phyloP scores from a whole-genome alignment of 805 yeast species.

The Candida michaelii region DNA sequence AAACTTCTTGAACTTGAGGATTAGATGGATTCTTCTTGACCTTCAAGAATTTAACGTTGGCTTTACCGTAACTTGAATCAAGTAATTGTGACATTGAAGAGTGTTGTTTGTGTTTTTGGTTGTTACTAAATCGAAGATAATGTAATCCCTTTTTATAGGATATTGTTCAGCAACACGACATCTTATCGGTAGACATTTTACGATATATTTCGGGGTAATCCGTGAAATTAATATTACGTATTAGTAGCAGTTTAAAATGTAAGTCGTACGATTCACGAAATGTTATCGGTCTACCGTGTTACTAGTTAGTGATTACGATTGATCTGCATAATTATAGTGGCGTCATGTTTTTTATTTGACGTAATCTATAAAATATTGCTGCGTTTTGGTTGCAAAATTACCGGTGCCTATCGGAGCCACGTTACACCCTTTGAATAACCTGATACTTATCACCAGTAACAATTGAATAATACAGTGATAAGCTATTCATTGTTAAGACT shows the following conservation, averaged over 20 bases:
- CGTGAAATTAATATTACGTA: neutral
- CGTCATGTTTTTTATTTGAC: no score
- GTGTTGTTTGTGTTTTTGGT: neutral
- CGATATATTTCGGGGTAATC: neutral
- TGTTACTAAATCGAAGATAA: neutral
- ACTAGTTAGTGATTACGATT: no score
- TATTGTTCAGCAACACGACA: constrained; percentile 2
- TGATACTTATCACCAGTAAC: no score
- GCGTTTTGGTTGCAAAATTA: neutral
- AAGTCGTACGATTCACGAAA: neutral
- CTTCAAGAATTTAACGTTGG: constrained; percentile 87
- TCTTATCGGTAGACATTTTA: constrained; percentile 2
- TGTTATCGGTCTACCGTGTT: neutral
- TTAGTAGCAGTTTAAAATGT: neutral
- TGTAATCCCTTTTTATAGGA: constrained; percentile 4
- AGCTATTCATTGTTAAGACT: no score
- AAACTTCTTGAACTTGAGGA: constrained; percentile 74
- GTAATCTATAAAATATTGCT: neutral
- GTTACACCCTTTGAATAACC: no score
- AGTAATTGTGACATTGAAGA: constrained; percentile 21
- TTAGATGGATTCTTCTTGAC: constrained; percentile 75
- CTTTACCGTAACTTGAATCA: constrained; percentile 82
- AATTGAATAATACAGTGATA: no score
- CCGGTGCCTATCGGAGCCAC: neutral
- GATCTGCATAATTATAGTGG: no score